Evolutionary conservation across 208 protist genomes (phyloP).

Genomic region (Zelonia costaricensis): DNA sequence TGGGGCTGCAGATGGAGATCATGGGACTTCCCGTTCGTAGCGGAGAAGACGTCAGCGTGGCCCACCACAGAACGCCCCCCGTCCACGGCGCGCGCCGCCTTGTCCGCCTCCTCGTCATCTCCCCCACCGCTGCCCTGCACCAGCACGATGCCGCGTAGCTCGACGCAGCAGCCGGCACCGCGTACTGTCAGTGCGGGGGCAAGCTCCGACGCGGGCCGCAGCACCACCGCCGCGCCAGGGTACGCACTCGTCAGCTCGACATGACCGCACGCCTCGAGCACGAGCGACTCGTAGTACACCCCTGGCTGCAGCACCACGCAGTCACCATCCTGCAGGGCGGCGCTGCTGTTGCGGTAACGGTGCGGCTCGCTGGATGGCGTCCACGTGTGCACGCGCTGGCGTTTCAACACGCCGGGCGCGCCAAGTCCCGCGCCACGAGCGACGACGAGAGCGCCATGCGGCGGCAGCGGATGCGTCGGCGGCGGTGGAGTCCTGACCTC

Average conservation of each 20-base stretch:
- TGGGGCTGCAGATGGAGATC: too few relatives aligned
- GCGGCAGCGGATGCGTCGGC: too few relatives aligned
- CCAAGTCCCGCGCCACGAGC: too few relatives aligned
- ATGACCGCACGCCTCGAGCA: conserved; percentile 33
- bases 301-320: conserved; percentile 54
- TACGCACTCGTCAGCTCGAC: conserved; percentile 49
- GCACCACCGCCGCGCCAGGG: conserved; percentile 64
- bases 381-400: conserved; percentile 18
- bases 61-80: too few relatives aligned
- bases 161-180: conserved; percentile 31
- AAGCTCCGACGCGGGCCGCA: conserved; percentile 35
- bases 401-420: too few relatives aligned
- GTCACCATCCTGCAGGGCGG: conserved; percentile 17
- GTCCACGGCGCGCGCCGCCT: background rate
- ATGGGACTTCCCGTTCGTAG: too few relatives aligned
- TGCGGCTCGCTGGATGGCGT: conserved; percentile 1
- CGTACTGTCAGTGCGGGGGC: conserved; percentile 51
- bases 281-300: conserved; percentile 59
- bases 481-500: too few relatives aligned
- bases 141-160: conserved; percentile 60
- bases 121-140: conserved; percentile 20
- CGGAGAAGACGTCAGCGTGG: too few relatives aligned
- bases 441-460: too few relatives aligned
- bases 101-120: background rate
- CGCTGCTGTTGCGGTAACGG: conserved; percentile 3